Evolutionary conservation across 176 grass and related monocot species (phyloP), one percentile per base, ranked within the genome.

Genomic region (Luzula sylvatica): DNA sequence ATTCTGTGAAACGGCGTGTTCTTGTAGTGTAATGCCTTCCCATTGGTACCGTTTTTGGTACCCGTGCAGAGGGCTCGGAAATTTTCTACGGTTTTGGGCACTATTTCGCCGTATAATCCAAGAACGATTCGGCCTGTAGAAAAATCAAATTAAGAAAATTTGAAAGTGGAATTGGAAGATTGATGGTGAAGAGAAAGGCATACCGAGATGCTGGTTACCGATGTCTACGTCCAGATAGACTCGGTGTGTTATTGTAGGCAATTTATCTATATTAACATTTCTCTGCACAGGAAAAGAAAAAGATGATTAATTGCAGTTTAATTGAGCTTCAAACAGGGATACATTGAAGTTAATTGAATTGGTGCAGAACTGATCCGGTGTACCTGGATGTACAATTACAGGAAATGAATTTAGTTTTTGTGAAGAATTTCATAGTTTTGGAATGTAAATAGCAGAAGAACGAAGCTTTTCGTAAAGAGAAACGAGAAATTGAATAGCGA

Each of bases 71-170:
- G 92, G 52, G 77, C 68, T 68, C 92, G 86, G 50, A 96, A 96
- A 54, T 96, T 96, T 77, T 86, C 92, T 96, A 84, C 66, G 78
- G 92, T 96, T 74, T 96, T 89, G 3, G 92, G 78, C 46, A 96
- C 81, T 47, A 77, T 67, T 25, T 82, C 77, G 8, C 84, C 90
- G 65, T 89, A 82, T 50, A 96, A 66, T 52, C 92, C 92, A 69
- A 96, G 56, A 42, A 89, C 74, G 74, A 96, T 96, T 82, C 92
- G 86, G 56, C 84, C 92, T 96, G 81, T 40, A 76, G 48, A 42
- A 73, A 38, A 29, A 47, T 20, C 15, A 40, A 23, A 29, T 25
- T 48, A 66, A 45, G 12, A 45, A 45, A 45, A 53, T 20, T n/a
- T 20, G 9, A 9, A 3, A 68, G n/a, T 28, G 14, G 35, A 26